Conservation (phyloP, 164 flowering plant genomes). For the Tetracentron sinense region DNA sequence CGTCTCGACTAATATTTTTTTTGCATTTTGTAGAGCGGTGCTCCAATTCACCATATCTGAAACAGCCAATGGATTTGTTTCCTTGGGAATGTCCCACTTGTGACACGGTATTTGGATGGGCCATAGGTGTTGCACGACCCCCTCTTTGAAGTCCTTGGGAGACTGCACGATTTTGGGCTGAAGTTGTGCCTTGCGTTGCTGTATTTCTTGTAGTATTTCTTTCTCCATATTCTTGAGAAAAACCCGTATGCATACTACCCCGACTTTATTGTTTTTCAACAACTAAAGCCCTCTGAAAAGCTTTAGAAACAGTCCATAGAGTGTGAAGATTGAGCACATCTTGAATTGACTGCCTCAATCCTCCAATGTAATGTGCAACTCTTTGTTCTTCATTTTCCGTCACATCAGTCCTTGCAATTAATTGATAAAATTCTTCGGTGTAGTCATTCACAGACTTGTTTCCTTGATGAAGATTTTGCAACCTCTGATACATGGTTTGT, state of each 20-base stretch:
- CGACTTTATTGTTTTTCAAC: background rate
- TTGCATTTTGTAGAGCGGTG: background rate
- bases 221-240: background rate
- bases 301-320: background rate
- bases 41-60: background rate
- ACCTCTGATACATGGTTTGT: background rate
- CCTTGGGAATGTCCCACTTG: background rate
- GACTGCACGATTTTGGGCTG: background rate
- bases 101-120: background rate
- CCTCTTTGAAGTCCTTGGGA: background rate
- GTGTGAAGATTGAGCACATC: background rate
- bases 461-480: background rate
- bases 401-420: no score
- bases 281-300: background rate
- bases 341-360: background rate
- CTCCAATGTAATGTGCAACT: background rate
- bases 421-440: constrained; percentile 2
- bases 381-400: background rate
- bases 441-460: no score
- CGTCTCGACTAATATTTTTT: no score
- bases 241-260: background rate
- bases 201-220: background rate
- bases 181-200: background rate
- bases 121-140: background rate
- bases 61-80: background rate